Evolutionary conservation across 306 rosid species (phyloP).

Genomic region (Casuarina glauca): DNA sequence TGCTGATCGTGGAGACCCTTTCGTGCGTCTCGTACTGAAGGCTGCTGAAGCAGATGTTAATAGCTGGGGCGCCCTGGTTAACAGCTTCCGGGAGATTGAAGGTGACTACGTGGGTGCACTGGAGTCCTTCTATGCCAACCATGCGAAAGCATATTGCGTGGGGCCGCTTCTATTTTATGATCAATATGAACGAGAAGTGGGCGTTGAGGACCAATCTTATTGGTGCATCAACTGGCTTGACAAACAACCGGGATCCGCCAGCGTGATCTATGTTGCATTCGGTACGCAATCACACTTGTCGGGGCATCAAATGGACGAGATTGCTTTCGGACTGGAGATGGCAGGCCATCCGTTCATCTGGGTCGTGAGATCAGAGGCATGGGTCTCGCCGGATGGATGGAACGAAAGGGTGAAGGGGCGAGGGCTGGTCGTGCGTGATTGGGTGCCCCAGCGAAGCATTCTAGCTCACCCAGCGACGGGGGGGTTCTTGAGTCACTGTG

Average conservation of each 20-base stretch:
- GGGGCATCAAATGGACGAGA: conserved; percentile 25
- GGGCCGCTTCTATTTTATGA: conserved; percentile 27
- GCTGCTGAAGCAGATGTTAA: conserved; percentile 8
- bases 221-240: conserved; percentile 20
- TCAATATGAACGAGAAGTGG: not conserved
- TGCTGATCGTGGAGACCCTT: not conserved
- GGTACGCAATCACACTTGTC: conserved; percentile 25
- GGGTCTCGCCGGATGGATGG: conserved; percentile 24
- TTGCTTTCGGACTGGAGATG: conserved; percentile 35
- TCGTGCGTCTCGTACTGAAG: not conserved
- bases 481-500: conserved; percentile 29
- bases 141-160: conserved; percentile 29
- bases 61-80: conserved; percentile 32
- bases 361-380: conserved; percentile 5
- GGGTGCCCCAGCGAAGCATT: conserved; percentile 10
- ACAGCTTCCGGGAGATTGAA: conserved; percentile 31
- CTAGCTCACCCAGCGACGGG: conserved; percentile 18
- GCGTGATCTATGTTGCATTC: conserved; percentile 28
- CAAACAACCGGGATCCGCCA: not conserved
- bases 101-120: conserved; percentile 7
- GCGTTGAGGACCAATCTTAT: not conserved
- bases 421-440: conserved; percentile 20
- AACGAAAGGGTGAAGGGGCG: conserved; percentile 7
- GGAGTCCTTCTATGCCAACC: conserved; percentile 10
- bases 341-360: not conserved